Evolutionary conservation across 2,329 filamentous ascomycete genomes (phyloP).

Genomic region (Fusarium nisikadoi): DNA sequence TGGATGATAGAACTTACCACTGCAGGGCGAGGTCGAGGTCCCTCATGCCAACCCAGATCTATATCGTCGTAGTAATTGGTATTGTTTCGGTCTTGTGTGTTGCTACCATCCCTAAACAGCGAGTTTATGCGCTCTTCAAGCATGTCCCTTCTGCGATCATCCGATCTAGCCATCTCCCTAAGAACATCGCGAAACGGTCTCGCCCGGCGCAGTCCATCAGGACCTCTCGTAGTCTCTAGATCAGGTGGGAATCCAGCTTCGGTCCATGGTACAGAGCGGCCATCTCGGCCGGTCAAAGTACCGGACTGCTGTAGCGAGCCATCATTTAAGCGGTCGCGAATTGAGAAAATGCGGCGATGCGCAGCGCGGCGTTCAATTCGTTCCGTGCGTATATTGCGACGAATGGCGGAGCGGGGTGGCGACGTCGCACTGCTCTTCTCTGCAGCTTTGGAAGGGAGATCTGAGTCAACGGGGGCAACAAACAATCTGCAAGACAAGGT

Average conservation of each 20-base stretch:
- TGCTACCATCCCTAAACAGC: constrained; percentile 36
- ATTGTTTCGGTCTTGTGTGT: constrained; percentile 22
- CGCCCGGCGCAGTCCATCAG: constrained; percentile 8
- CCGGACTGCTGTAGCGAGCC: constrained; percentile 13
- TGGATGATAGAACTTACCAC: constrained; percentile 33
- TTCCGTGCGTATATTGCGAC: constrained; percentile 50
- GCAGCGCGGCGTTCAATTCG: constrained; percentile 47
- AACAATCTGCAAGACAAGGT: constrained; percentile 53
- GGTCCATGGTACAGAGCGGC: constrained; percentile 37
- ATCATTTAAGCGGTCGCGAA: constrained; percentile 39
- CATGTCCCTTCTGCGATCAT: constrained; percentile 39
- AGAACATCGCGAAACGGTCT: constrained; percentile 43
- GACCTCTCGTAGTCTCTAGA: constrained; percentile 14
- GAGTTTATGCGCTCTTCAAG: constrained; percentile 45
- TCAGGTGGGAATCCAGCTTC: constrained; percentile 30
- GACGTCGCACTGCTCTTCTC: constrained; percentile 46
- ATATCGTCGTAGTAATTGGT: constrained; percentile 16
- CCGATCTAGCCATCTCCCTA: constrained; percentile 41
- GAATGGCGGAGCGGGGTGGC: constrained; percentile 54
- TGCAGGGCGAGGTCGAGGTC: constrained; percentile 33
- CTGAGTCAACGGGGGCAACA: constrained; percentile 58
- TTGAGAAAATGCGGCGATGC: constrained; percentile 43
- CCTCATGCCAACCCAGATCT: constrained; percentile 43
- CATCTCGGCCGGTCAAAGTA: constrained; percentile 16
- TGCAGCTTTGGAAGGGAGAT: constrained; percentile 51